phyloP scores from a whole-genome alignment of 768 basidiomycete species.

The Lactarius deliciosus region DNA sequence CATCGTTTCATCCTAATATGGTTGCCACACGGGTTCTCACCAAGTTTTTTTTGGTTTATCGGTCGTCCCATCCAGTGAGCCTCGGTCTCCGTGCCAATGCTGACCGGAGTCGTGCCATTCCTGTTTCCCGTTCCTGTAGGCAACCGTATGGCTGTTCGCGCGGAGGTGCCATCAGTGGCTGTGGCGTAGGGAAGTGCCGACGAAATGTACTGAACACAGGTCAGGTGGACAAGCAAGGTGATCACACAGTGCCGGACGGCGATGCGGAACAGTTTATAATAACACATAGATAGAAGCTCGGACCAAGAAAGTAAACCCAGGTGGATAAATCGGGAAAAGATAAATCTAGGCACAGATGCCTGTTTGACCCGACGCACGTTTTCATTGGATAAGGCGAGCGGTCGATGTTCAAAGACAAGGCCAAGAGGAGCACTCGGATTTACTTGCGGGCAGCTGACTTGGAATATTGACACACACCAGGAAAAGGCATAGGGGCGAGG shows the following conservation, averaged over 20 bases:
- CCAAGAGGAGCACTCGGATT: background rate
- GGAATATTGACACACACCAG: background rate
- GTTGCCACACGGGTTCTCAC: background rate
- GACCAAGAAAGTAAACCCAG: background rate
- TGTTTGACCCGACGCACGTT: background rate
- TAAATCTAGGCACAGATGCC: background rate
- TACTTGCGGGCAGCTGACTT: constrained; percentile 1
- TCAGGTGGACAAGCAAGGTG: constrained; percentile 18
- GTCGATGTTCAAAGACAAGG: background rate
- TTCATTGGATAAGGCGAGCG: background rate
- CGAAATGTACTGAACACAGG: background rate
- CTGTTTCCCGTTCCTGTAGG: background rate
- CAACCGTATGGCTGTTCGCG: background rate
- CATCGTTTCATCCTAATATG: background rate
- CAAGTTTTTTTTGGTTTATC: background rate
- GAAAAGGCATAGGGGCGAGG: background rate
- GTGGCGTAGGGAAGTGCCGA: background rate
- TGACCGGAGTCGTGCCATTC: background rate
- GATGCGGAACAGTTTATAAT: background rate
- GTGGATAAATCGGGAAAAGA: constrained; percentile 3
- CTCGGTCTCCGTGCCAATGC: background rate
- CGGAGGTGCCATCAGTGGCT: background rate
- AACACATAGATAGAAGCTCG: background rate
- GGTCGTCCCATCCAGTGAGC: background rate
- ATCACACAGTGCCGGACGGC: background rate